A percentile compares a stretch with the other conserved stretches of the same genome.
Conservation (phyloP, 192 early-diverging fungal genomes). For the Kappamyces sp. region DNA sequence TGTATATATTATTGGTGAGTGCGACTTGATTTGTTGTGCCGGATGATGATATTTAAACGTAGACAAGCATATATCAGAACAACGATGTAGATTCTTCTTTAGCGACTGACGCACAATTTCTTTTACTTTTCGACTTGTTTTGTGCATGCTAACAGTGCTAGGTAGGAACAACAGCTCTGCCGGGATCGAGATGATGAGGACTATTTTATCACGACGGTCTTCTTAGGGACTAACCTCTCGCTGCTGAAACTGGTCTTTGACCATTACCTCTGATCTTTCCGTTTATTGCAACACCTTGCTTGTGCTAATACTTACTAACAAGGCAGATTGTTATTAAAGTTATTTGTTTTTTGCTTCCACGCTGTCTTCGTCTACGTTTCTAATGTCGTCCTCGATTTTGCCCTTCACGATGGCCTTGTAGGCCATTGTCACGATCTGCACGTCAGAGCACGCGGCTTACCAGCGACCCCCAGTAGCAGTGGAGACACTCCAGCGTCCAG, state of each 20-base stretch:
- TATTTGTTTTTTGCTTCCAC: slow-evolving; percentile 3
- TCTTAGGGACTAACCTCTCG: slow-evolving; percentile 12
- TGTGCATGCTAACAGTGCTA: too few species aligned
- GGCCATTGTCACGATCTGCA: slow-evolving; percentile 44
- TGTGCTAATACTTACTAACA: too few species aligned
- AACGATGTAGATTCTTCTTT: slow-evolving; percentile 11
- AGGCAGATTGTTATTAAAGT: background rate
- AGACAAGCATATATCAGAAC: slow-evolving; percentile 17
- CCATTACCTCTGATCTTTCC: slow-evolving; percentile 14
- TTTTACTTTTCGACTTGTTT: background rate
- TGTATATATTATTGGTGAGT: slow-evolving; percentile 1
- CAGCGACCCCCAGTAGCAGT: slow-evolving; percentile 31
- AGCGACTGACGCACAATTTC: slow-evolving; percentile 1
- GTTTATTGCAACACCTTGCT: background rate
- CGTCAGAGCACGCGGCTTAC: slow-evolving; percentile 13
- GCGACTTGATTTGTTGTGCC: background rate
- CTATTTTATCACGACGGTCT: slow-evolving; percentile 16
- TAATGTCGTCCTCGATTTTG: slow-evolving; percentile 41
- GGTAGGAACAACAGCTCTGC: background rate
- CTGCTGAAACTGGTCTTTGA: slow-evolving; percentile 2
- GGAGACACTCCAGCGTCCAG: slow-evolving; percentile 26
- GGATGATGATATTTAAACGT: slow-evolving; percentile 14
- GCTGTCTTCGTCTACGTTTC: slow-evolving; percentile 31
- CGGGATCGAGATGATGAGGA: slow-evolving; percentile 9
- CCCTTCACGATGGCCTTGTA: slow-evolving; percentile 31